These are phyloP conservation scores for Albifimbria verrucaria DNA, from an alignment of 2,329 filamentous ascomycete genomes.

Conservation along the genomic window DNA sequence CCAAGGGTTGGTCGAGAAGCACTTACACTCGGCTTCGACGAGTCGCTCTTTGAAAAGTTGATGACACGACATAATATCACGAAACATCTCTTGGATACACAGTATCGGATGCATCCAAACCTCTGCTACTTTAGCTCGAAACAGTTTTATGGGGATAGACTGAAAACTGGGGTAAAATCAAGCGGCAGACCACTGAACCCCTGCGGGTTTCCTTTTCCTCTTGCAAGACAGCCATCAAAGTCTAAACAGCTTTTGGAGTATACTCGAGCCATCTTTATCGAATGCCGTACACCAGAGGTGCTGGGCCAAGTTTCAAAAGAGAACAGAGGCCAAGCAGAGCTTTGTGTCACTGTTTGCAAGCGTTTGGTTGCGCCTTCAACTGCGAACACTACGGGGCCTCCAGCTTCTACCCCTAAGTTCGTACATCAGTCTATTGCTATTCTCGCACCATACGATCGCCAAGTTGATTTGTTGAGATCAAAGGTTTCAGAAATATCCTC, in stretches of 20 bases:
- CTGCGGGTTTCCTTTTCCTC: constrained; percentile 13
- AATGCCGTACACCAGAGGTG: constrained; percentile 31
- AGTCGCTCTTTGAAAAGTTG: constrained; percentile 37
- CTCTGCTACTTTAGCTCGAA: constrained; percentile 36
- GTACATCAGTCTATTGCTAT: constrained; percentile 26
- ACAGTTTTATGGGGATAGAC: constrained; percentile 34
- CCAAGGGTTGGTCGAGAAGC: constrained; percentile 37
- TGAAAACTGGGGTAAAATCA: constrained; percentile 29
- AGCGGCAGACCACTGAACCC: constrained; percentile 13
- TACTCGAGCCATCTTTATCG: constrained; percentile 26
- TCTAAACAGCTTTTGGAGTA: constrained; percentile 8
- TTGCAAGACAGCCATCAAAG: constrained; percentile 7
- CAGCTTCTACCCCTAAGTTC: neutral
- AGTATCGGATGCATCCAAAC: constrained; percentile 40
- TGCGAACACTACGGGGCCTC: neutral
- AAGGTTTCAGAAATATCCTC: constrained; percentile 14
- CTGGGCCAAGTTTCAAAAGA: constrained; percentile 34
- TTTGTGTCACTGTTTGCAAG: constrained; percentile 30
- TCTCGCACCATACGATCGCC: constrained; percentile 36
- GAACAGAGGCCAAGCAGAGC: constrained; percentile 32
- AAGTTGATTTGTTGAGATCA: constrained; percentile 27
- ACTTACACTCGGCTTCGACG: constrained; percentile 30
- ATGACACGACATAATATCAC: constrained; percentile 7
- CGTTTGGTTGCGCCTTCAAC: constrained; percentile 15
- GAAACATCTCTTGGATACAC: constrained; percentile 39